Percentiles rank a stretch among this genome's conserved stretches.
These are phyloP conservation scores for Tulasnella sp. DNA, from an alignment of 768 basidiomycete species.

Conservation along the genomic window DNA sequence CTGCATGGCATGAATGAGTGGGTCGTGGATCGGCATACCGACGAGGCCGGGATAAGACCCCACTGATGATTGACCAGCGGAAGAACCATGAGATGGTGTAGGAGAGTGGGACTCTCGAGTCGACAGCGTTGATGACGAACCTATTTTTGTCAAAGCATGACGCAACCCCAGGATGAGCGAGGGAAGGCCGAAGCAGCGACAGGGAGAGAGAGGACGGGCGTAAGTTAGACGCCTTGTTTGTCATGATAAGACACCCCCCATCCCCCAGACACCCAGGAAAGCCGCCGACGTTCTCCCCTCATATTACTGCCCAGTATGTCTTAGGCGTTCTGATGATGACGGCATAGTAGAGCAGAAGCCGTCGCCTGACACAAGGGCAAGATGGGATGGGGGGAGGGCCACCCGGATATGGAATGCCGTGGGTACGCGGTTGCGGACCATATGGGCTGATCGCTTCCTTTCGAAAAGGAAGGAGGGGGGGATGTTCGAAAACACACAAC, in stretches of 20 bases:
- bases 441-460: not conserved
- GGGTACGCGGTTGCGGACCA: not conserved
- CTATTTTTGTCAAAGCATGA: not conserved
- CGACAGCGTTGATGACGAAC: slow-evolving; percentile 7
- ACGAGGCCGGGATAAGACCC: not conserved
- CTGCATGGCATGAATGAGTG: not conserved
- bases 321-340: not conserved
- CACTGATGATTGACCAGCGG: not conserved
- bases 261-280: not conserved
- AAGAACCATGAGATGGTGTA: slow-evolving; percentile 8
- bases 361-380: not conserved
- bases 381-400: not conserved
- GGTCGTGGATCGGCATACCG: slow-evolving; percentile 8
- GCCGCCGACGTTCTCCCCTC: not conserved
- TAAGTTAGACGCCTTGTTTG: slow-evolving; percentile 1
- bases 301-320: not conserved
- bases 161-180: not conserved
- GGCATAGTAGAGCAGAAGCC: not conserved
- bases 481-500: not conserved
- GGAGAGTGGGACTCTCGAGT: slow-evolving; percentile 13
- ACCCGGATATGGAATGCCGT: not conserved
- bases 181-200: not conserved
- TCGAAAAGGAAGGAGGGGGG: not conserved
- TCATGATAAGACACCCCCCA: not conserved
- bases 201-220: not conserved